Base-by-base conservation (phyloP, 2,329 filamentous ascomycete genomes). In the Cladosporium sp. region DNA sequence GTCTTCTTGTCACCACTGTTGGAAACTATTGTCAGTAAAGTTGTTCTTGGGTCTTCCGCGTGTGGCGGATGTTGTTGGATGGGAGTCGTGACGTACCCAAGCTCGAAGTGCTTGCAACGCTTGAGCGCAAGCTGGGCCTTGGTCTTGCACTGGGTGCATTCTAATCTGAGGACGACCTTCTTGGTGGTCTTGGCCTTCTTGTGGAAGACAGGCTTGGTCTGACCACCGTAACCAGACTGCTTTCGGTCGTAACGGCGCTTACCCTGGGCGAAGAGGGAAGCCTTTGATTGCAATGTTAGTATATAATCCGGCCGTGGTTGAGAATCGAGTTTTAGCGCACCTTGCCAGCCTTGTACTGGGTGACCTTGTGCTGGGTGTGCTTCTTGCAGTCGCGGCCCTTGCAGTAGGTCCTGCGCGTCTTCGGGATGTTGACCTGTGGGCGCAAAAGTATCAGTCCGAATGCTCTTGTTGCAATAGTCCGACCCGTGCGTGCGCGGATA, bases 121-220 rank as follows among this genome's bases (percentile, higher is more conserved):
- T 99, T 99, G 81, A 99, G 85, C 72, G 94, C 86, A 76, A 99
- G 86, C 85, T 99, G 92, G 80, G 87, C 88, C 89, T 97, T 97
- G 79, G 91, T 88, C 89, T 97, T 97, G 91, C 94, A 99, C 72
- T 82, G 79, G 76, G 91, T 93, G 86, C 94, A 99, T 82, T 99
- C 94, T 80, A 99, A 83, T 84, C 94, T 88, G 81, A 99, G 84
- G 75, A 99, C 95, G 74, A 99, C 89, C 89, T 99, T 99, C 90
- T 99, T 99, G 78, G 94, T 99, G 72, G 94, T 99, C 90, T 99
- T 99, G 71, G 94, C 94, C 85, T 97, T 97, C 89, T 97, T 99
- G 90, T 97, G 94, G 90, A 97, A 99, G 76, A 99, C 92, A 73
- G 95, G 94, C 85, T 99, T 99, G 76, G 94, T 99, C 85, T 99